Percentiles rank a stretch among this genome's conserved stretches.
Evolutionary conservation across 2,329 filamentous ascomycete species (phyloP).

Genomic region (Fusarium algeriense): DNA sequence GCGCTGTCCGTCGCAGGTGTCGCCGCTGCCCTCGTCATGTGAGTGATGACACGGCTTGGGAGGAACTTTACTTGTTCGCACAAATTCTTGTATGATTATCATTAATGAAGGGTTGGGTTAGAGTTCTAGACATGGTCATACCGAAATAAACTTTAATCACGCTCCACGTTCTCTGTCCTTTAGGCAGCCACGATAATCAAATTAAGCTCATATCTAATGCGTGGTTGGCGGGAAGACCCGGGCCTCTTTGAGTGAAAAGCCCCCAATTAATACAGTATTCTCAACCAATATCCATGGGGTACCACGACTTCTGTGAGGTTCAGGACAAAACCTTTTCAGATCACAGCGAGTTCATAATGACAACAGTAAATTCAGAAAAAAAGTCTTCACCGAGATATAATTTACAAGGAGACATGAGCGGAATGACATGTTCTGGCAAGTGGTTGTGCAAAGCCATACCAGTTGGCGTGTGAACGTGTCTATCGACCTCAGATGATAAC

Average conservation of each 20-base stretch:
- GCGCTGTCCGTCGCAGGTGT: constrained; percentile 5
- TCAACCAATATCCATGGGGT: too few species aligned
- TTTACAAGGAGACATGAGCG: too few species aligned
- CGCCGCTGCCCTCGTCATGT: constrained; percentile 3
- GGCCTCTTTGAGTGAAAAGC: not conserved
- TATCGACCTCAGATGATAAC: too few species aligned
- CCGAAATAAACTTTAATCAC: not conserved
- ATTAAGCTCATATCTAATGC: fast-evolving
- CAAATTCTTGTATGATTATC: not conserved
- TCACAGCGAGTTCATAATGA: too few species aligned
- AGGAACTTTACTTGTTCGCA: not conserved
- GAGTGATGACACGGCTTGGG: not conserved
- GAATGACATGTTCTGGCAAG: too few species aligned
- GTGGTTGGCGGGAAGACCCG: fast-evolving
- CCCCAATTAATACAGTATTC: too few species aligned
- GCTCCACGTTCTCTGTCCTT: not conserved
- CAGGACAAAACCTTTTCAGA: too few species aligned
- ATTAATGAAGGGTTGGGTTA: not conserved
- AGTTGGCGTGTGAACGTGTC: too few species aligned
- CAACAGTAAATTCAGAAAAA: too few species aligned
- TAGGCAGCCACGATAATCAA: not conserved
- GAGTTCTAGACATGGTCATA: not conserved
- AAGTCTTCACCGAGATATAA: too few species aligned
- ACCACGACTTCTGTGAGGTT: too few species aligned
- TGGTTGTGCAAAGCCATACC: too few species aligned